Percentiles rank a stretch among this genome's conserved stretches.
phyloP scores from a whole-genome alignment of 2,329 filamentous ascomycete species.

The Colletotrichum tamarilloi region DNA sequence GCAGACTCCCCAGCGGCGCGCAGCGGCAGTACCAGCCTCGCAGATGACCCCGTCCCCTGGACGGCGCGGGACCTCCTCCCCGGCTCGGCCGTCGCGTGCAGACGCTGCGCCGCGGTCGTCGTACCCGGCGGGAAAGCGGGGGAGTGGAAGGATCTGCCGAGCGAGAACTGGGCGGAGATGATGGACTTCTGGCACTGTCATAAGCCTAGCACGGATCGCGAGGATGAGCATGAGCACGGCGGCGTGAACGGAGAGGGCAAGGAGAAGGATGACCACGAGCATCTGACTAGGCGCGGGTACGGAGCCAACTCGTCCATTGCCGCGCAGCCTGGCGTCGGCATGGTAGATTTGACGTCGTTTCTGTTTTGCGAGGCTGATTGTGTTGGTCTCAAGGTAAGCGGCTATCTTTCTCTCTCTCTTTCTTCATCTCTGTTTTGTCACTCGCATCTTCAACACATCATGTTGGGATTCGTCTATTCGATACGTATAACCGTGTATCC shows the following conservation, averaged over 20 bases:
- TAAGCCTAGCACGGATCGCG: conserved; percentile 76
- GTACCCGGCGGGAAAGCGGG: conserved; percentile 53
- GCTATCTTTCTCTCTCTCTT: conserved; percentile 21
- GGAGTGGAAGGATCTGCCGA: conserved; percentile 92
- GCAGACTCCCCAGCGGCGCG: conserved; percentile 34
- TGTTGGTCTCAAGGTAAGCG: conserved; percentile 49
- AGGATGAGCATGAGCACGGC: conserved; percentile 38
- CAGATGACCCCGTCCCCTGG: conserved; percentile 62
- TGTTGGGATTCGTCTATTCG: not conserved
- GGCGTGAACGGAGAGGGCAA: not conserved
- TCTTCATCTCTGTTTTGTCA: conserved; percentile 25
- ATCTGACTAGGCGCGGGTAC: conserved; percentile 77
- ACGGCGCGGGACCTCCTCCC: conserved; percentile 60
- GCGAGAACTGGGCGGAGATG: conserved; percentile 99
- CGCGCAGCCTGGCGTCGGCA: conserved; percentile 74
- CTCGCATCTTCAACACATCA: conserved; percentile 10
- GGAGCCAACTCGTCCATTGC: conserved; percentile 82
- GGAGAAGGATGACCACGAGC: conserved; percentile 49
- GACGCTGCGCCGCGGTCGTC: conserved; percentile 51
- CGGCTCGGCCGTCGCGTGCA: conserved; percentile 55
- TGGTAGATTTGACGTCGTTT: conserved; percentile 85
- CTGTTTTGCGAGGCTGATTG: conserved; percentile 78
- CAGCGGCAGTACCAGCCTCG: conserved; percentile 26
- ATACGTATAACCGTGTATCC: not conserved
- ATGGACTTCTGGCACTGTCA: conserved; percentile 99